Evolutionary conservation across 345 rosid genomes (phyloP), one percentile per base, ranked within the genome.

Genomic region (Theobroma cacao): DNA sequence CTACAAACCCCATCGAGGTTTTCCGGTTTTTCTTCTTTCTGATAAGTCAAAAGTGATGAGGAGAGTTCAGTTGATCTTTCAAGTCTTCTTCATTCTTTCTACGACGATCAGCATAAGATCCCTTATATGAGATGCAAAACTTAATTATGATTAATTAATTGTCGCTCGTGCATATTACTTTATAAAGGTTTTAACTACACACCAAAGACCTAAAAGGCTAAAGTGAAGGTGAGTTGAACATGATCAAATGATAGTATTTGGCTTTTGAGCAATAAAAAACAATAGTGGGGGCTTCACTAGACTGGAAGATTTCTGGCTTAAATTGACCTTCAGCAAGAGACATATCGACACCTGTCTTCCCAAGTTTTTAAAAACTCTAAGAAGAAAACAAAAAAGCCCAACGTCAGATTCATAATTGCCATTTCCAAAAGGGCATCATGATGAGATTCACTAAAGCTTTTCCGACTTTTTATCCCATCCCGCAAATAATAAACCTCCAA

Each of bases 381-480:
- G 9, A 41, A 41, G 45, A 56, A 24, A 24, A 11, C 1, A 0
- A 24, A 6, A 56, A 56, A 26, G 1, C 50, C 30, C 13, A 65
- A 22, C 48, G 4, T 60, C 31, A n/a, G 12, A 20, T 1, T 59
- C 36, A 43, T 31, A 26, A n/a, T 55, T 60, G 26, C 36, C 70
- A 41, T 77, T 55, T 53, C 33, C 41, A 34, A 77, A 56, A 10
- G 74, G 7, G 7, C 24, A 81, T 52, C 7, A 72, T 52, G 43
- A 9, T 80, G 41, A 31, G 38, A 41, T 71, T 62, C 58, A 43
- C 13, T 24, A 47, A n/a, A n/a, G 7, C 38, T 66, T 79, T 79
- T 43, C 24, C 24, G 52, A 45, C 26, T 41, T 50, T 64, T 38
- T 18, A 50, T 12, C 31, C 56, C n/a, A 18, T 8, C 61, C 45